These are phyloP conservation scores for Fusarium pseudoanthophilum DNA, from an alignment of 2,329 filamentous ascomycete genomes.

Conservation along the genomic window DNA sequence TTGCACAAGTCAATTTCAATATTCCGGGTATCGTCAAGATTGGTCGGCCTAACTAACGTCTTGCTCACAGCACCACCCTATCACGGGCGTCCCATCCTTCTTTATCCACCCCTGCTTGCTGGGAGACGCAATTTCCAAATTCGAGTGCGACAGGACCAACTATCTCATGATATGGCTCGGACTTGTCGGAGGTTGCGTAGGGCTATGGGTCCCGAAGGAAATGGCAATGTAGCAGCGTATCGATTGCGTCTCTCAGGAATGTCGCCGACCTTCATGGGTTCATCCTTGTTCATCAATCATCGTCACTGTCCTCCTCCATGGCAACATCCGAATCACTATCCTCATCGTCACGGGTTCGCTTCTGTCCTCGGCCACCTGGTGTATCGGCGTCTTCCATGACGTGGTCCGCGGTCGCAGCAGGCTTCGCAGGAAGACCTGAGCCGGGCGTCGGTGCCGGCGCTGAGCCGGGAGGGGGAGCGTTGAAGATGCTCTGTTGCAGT, in stretches of 20 bases:
- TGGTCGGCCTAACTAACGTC: slow-evolving; percentile 54
- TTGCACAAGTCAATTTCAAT: slow-evolving; percentile 47
- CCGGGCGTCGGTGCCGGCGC: slow-evolving; percentile 55
- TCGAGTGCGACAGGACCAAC: slow-evolving; percentile 69
- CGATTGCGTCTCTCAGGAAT: slow-evolving; percentile 27
- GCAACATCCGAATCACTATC: slow-evolving; percentile 75
- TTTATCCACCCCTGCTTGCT: slow-evolving; percentile 95
- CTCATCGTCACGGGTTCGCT: slow-evolving; percentile 75
- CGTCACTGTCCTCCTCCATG: slow-evolving; percentile 78
- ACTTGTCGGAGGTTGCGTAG: slow-evolving; percentile 82
- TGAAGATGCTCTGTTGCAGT: slow-evolving; percentile 83
- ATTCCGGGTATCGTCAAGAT: slow-evolving; percentile 45
- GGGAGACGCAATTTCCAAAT: slow-evolving; percentile 78
- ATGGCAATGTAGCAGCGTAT: slow-evolving; percentile 61
- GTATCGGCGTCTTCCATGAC: slow-evolving; percentile 62
- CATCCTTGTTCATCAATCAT: slow-evolving; percentile 69
- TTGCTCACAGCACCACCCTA: slow-evolving; percentile 78
- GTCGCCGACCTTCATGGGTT: slow-evolving; percentile 30
- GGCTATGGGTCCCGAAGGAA: slow-evolving; percentile 79
- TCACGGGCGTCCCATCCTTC: slow-evolving; percentile 80
- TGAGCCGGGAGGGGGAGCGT: slow-evolving; percentile 67
- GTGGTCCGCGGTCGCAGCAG: slow-evolving; percentile 59
- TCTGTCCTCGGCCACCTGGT: slow-evolving; percentile 70
- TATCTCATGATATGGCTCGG: slow-evolving; percentile 93
- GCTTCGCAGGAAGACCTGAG: slow-evolving; percentile 59